A percentile compares a stretch with the other conserved stretches of the same genome.
Conservation (phyloP, 805 yeast genomes). For the Nakazawaea pomicola region DNA sequence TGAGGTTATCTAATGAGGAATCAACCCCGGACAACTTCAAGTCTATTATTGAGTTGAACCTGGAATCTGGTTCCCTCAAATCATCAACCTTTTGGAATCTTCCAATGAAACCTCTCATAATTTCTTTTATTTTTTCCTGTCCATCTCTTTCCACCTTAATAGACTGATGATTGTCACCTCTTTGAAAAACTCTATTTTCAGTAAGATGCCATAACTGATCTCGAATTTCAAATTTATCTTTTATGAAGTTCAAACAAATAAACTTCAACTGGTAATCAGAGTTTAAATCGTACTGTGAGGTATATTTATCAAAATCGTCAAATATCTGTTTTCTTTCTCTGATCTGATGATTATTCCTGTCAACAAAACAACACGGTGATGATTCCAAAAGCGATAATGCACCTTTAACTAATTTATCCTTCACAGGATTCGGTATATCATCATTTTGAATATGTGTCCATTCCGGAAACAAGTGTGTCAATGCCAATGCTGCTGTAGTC, state of each 20-base stretch:
- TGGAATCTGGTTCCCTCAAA: conserved; percentile 49
- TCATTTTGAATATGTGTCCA: conserved; percentile 86
- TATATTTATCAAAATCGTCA: conserved; percentile 39
- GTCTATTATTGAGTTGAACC: conserved; percentile 62
- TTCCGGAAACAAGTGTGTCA: conserved; percentile 46
- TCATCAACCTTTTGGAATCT: conserved; percentile 60
- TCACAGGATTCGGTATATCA: conserved; percentile 48
- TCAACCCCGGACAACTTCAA: conserved; percentile 37
- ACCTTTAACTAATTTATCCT: conserved; percentile 41
- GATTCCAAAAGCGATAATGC: conserved; percentile 38
- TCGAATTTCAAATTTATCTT: conserved; percentile 18
- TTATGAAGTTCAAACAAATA: conserved; percentile 66
- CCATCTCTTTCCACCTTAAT: conserved; percentile 52
- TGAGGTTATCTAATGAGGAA: conserved; percentile 48
- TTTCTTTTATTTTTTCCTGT: conserved; percentile 43
- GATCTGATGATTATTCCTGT: conserved; percentile 74
- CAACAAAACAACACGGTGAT: conserved; percentile 57
- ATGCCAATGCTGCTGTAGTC: conserved; percentile 69
- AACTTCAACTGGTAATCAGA: conserved; percentile 39
- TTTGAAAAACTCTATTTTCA: conserved; percentile 45
- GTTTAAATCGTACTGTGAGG: conserved; percentile 35
- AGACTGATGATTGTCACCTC: conserved; percentile 90
- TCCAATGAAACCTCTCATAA: conserved; percentile 70
- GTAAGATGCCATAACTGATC: conserved; percentile 48
- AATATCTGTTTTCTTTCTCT: conserved; percentile 69